These are phyloP conservation scores for Ustilago tritici DNA, from an alignment of 1,284 basidiomycete species.

Conservation along the genomic window DNA sequence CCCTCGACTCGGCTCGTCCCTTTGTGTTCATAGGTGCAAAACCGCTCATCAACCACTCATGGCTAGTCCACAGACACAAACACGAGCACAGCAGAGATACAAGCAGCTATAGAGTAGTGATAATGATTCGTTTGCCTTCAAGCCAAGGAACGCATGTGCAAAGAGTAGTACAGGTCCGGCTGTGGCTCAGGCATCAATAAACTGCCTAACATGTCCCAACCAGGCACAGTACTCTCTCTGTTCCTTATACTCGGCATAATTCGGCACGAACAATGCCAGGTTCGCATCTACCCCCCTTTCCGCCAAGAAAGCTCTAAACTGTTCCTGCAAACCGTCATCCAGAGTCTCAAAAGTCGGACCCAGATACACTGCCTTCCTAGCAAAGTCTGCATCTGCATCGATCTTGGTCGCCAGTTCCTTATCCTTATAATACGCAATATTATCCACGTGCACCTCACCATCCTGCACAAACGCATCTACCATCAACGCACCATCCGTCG, in stretches of 20 bases:
- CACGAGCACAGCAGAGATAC: not conserved
- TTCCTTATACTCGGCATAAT: slow-evolving; percentile 69
- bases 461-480: slow-evolving; percentile 72
- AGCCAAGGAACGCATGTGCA: not conserved
- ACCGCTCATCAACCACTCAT: too few relatives aligned
- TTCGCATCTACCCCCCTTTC: slow-evolving; percentile 88
- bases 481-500: slow-evolving; percentile 67
- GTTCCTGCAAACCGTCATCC: slow-evolving; percentile 85
- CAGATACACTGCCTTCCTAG: slow-evolving; percentile 88
- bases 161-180: not conserved
- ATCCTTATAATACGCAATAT: slow-evolving; percentile 86
- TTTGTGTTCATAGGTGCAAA: too few relatives aligned
- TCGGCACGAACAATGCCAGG: slow-evolving; percentile 74
- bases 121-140: not conserved
- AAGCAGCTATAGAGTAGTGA: not conserved
- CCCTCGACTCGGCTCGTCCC: too few relatives aligned
- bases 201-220: slow-evolving; percentile 85
- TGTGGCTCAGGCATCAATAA: slow-evolving; percentile 76
- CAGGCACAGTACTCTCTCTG: slow-evolving; percentile 85
- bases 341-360: slow-evolving; percentile 94
- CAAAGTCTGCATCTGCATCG: slow-evolving; percentile 92
- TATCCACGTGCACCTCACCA: slow-evolving; percentile 86
- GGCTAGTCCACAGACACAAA: not conserved
- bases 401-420: slow-evolving; percentile 80
- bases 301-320: slow-evolving; percentile 83